These are phyloP conservation scores for Globisporangium rhizosaccharum DNA, from an alignment of 352 stramenopile genomes.

Conservation along the genomic window DNA sequence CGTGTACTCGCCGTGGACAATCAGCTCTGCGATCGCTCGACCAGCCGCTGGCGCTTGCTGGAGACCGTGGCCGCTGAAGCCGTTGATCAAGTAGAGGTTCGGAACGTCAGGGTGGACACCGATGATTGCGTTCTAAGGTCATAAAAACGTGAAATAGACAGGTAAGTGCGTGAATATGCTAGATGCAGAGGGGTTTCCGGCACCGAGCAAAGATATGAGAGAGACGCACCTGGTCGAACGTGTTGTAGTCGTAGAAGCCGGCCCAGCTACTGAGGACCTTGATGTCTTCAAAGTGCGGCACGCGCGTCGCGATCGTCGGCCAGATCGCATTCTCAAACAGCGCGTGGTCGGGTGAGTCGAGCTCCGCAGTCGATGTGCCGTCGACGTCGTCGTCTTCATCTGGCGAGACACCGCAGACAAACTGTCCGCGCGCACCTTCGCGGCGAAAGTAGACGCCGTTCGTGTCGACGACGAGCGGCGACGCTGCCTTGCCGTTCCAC, in stretches of 20 bases:
- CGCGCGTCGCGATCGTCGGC: constrained; percentile 71
- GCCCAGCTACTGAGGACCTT: constrained; percentile 76
- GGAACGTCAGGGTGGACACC: constrained; percentile 67
- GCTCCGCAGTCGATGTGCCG: constrained; percentile 53
- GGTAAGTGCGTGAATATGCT: not conserved
- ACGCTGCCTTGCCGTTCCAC: constrained; percentile 61
- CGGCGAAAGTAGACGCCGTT: constrained; percentile 79
- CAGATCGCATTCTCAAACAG: constrained; percentile 78
- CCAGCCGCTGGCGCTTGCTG: constrained; percentile 77
- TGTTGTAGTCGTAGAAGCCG: constrained; percentile 88
- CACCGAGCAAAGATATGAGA: not conserved
- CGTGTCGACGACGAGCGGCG: constrained; percentile 67
- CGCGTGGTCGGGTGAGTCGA: constrained; percentile 59
- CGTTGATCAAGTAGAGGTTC: constrained; percentile 83
- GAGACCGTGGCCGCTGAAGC: constrained; percentile 79
- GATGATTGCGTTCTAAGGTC: constrained; percentile 72
- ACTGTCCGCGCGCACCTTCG: constrained; percentile 62
- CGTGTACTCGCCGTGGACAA: constrained; percentile 61
- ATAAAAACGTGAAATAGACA: not conserved
- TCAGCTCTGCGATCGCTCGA: constrained; percentile 70
- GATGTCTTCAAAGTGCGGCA: constrained; percentile 74
- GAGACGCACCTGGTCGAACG: constrained; percentile 59
- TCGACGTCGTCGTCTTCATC: constrained; percentile 53
- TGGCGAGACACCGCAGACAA: constrained; percentile 68
- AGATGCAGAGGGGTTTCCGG: not conserved